phyloP scores from a whole-genome alignment of 257 asterid species.

The Lycium ferocissimum region DNA sequence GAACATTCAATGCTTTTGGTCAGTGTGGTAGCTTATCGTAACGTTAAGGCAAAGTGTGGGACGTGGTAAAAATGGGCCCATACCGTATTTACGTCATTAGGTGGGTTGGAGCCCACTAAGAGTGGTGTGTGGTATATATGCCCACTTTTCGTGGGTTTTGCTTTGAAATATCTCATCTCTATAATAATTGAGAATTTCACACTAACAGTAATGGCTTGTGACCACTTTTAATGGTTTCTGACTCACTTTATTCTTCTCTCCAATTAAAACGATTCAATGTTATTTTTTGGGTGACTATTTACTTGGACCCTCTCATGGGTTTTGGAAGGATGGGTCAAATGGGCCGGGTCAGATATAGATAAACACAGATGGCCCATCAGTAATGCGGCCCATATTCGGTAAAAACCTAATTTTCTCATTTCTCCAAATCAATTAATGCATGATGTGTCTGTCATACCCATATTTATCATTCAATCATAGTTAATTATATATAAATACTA shows the following conservation, averaged over 20 bases:
- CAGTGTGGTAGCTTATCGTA: constrained; percentile 12
- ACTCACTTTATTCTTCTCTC: constrained; percentile 22
- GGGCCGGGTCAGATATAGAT: not conserved
- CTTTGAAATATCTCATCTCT: constrained; percentile 39
- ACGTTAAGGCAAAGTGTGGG: constrained; percentile 17
- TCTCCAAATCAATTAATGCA: not conserved
- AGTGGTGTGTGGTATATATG: constrained; percentile 45
- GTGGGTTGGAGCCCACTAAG: constrained; percentile 66
- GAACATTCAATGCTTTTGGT: not conserved
- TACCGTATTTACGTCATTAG: constrained; percentile 48
- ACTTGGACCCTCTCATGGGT: not conserved
- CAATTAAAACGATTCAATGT: not conserved
- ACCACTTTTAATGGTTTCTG: constrained; percentile 27
- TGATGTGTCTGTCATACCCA: too few species aligned
- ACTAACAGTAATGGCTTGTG: not conserved
- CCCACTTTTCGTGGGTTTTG: constrained; percentile 34
- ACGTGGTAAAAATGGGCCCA: constrained; percentile 40
- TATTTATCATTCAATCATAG: not conserved
- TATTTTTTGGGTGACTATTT: not conserved
- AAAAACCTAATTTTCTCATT: not conserved
- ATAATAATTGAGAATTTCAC: constrained; percentile 13
- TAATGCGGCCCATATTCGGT: not conserved
- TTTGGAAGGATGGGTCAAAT: not conserved
- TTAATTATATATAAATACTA: too few species aligned
- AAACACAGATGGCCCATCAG: not conserved